Conservation (phyloP, 208 protist species). For the Acanthamoeba sp. region DNA sequence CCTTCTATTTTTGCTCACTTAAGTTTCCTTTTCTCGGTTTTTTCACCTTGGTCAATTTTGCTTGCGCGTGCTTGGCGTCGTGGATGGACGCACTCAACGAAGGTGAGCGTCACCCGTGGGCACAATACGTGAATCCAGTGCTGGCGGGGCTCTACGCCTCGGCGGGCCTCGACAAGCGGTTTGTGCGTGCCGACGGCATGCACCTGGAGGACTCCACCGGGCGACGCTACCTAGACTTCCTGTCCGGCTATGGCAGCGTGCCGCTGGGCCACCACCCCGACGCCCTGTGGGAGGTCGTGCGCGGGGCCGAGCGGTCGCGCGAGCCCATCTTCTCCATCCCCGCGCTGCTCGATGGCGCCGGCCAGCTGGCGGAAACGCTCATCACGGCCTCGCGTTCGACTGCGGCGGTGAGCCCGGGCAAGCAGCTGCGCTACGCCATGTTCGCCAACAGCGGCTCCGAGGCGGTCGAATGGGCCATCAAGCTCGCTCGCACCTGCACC, state of each 20-base stretch:
- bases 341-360: constrained; percentile 38
- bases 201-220: constrained; percentile 18
- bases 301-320: background rate
- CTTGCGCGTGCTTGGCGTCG: no score
- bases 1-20: no score
- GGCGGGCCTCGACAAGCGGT: constrained; percentile 45
- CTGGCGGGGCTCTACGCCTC: constrained; percentile 6
- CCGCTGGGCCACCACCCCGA: constrained; percentile 52
- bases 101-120: background rate
- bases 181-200: background rate
- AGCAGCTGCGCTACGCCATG: background rate
- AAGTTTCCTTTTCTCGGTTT: no score
- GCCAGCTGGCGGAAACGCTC: background rate
- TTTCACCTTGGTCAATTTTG: no score
- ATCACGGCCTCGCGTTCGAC: background rate
- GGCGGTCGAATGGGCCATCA: constrained; percentile 64
- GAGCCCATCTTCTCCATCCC: constrained; percentile 68
- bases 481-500: constrained; percentile 34
- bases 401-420: background rate
- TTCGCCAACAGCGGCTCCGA: constrained; percentile 68
- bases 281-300: constrained; percentile 24
- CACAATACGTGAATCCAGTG: constrained; percentile 50
- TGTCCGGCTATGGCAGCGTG: constrained; percentile 35
- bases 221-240: constrained; percentile 52
- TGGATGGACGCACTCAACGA: no score